These are phyloP conservation scores for Amyloporia xantha DNA, from an alignment of 768 basidiomycete species.

Conservation along the genomic window DNA sequence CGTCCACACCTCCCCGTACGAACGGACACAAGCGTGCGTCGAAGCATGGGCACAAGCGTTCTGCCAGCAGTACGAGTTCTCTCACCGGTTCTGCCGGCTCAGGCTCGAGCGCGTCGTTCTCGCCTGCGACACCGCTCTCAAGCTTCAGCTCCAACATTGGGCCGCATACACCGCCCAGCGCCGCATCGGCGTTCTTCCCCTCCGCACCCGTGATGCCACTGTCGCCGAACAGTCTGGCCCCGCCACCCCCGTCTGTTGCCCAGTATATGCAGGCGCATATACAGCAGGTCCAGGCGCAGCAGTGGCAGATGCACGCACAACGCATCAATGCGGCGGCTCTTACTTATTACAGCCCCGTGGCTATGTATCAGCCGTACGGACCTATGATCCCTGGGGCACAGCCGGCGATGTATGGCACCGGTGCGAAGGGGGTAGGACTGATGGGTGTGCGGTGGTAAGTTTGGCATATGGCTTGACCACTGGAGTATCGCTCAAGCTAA, in stretches of 20 bases:
- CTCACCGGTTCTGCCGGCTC: slow-evolving; percentile 3
- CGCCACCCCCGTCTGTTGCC: not conserved
- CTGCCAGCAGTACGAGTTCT: slow-evolving; percentile 12
- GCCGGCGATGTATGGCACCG: not conserved
- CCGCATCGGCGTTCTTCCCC: not conserved
- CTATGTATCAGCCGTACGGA: not conserved
- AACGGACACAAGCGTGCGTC: slow-evolving; percentile 5
- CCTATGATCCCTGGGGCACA: not conserved
- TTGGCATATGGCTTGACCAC: too few species aligned
- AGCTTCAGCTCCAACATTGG: not conserved
- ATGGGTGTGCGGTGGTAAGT: not conserved
- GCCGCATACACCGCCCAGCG: not conserved
- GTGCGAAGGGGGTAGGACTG: not conserved
- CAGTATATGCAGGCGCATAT: not conserved
- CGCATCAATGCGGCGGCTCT: not conserved
- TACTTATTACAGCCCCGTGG: not conserved
- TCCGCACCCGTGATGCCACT: not conserved
- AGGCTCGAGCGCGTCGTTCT: slow-evolving; percentile 4
- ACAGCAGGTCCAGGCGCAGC: not conserved
- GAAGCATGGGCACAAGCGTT: slow-evolving; percentile 15
- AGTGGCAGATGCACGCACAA: not conserved
- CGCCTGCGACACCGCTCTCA: slow-evolving; percentile 1
- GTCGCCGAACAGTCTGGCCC: not conserved
- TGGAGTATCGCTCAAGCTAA: not conserved
- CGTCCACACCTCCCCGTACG: not conserved